Evolutionary conservation across 2,329 filamentous ascomycete genomes (phyloP).

Genomic region (Aspergillus tanneri): DNA sequence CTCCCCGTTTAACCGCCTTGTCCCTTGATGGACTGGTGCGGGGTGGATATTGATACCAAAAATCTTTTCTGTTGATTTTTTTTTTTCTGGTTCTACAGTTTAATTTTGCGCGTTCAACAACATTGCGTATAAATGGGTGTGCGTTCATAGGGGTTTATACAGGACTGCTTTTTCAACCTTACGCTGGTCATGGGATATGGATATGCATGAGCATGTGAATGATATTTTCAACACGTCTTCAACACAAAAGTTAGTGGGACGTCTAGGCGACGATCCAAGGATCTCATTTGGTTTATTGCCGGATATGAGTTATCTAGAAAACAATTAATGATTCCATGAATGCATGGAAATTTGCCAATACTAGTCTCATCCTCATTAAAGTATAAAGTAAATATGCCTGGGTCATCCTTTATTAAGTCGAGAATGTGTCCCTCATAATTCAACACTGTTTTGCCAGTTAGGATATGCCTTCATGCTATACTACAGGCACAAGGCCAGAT

Average conservation of each 20-base stretch:
- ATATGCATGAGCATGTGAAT: conserved; percentile 27
- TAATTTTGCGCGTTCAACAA: conserved; percentile 37
- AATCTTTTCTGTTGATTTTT: conserved; percentile 13
- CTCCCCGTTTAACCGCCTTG: conserved; percentile 60
- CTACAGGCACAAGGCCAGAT: too few species aligned
- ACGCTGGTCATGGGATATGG: conserved; percentile 39
- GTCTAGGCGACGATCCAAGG: too few species aligned
- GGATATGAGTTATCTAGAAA: conserved; percentile 12
- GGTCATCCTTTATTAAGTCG: too few species aligned
- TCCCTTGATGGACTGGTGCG: too few species aligned
- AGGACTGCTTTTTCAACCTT: conserved; percentile 44
- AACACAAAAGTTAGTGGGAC: conserved; percentile 21
- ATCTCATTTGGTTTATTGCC: too few species aligned
- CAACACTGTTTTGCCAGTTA: too few species aligned
- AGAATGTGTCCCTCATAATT: too few species aligned
- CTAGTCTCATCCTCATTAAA: too few species aligned
- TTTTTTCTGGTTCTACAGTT: neutral
- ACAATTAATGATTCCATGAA: conserved; percentile 21
- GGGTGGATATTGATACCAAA: conserved; percentile 21
- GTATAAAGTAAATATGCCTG: too few species aligned
- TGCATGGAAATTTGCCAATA: neutral
- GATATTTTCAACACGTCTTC: conserved; percentile 30
- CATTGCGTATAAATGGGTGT: conserved; percentile 33
- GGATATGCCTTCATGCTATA: neutral
- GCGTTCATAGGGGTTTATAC: conserved; percentile 38